These are phyloP conservation scores for Symbiodinium natans DNA, from an alignment of 73 alveolate species.

Conservation along the genomic window DNA sequence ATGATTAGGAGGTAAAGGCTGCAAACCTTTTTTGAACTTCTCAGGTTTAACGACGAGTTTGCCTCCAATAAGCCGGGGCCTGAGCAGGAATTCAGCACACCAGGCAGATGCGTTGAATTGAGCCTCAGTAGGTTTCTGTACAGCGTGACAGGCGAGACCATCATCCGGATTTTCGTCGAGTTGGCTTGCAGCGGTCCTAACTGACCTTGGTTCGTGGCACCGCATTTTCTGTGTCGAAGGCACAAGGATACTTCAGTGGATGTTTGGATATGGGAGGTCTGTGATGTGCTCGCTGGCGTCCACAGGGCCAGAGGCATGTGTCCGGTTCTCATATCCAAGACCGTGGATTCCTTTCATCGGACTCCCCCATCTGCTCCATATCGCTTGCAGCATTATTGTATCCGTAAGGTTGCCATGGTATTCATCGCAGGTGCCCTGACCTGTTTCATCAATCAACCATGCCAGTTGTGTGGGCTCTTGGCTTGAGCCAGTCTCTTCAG, in stretches of 20 bases:
- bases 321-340: not conserved
- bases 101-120: no score
- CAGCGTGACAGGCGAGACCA: conserved; percentile 54
- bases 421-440: conserved; percentile 65
- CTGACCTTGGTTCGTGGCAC: not conserved
- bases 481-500: not conserved
- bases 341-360: not conserved
- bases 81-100: no score
- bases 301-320: conserved; percentile 88
- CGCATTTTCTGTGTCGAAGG: no score
- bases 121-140: not conserved
- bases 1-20: not conserved
- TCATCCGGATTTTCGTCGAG: conserved; percentile 84
- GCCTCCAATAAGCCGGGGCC: conserved; percentile 39
- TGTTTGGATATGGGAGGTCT: no score
- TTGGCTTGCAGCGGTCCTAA: conserved; percentile 20
- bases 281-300: conserved; percentile 91
- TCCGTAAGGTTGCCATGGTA: conserved; percentile 85
- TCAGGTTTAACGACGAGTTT: conserved; percentile 81
- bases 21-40: not conserved
- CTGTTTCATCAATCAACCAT: no score
- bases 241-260: no score
- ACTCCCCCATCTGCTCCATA: not conserved
- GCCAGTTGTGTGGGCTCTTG: no score
- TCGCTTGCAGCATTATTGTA: not conserved